phyloP scores from a whole-genome alignment of 192 early-diverging fungal species.

The Phycomyces blakesleeanus region DNA sequence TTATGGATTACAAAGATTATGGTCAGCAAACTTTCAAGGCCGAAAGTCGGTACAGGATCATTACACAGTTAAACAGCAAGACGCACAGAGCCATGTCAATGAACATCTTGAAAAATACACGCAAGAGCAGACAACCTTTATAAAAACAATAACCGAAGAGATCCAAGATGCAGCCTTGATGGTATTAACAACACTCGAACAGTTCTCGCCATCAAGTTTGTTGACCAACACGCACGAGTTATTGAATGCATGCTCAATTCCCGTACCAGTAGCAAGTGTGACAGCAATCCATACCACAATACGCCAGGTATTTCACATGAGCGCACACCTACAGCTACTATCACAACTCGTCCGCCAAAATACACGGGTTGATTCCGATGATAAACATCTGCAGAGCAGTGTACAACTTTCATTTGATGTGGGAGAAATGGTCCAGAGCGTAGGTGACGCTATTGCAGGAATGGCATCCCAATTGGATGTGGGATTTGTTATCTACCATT shows the following conservation, averaged over 20 bases:
- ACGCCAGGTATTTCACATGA: slow-evolving; percentile 50
- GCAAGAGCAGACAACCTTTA: slow-evolving; percentile 26
- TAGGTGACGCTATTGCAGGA: slow-evolving; percentile 57
- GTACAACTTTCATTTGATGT: slow-evolving; percentile 45
- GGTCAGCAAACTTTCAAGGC: not conserved
- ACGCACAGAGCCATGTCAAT: not conserved
- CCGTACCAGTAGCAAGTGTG: slow-evolving; percentile 50
- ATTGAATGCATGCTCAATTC: slow-evolving; percentile 50
- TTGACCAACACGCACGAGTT: slow-evolving; percentile 46
- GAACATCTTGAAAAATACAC: not conserved
- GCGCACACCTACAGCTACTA: slow-evolving; percentile 39
- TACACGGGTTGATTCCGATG: slow-evolving; percentile 15
- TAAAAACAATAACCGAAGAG: slow-evolving; percentile 41
- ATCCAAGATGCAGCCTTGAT: slow-evolving; percentile 45
- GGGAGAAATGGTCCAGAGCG: slow-evolving; percentile 50
- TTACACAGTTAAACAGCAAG: not conserved
- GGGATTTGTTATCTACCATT: slow-evolving; percentile 54
- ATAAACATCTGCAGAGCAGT: slow-evolving; percentile 6
- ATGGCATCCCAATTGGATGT: slow-evolving; percentile 47
- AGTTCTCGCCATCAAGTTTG: slow-evolving; percentile 45
- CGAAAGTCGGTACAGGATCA: not conserved
- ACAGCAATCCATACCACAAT: slow-evolving; percentile 51
- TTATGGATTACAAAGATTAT: not conserved
- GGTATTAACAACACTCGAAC: slow-evolving; percentile 44
- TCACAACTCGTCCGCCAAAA: slow-evolving; percentile 30